Conservation (phyloP, 2,329 filamentous ascomycete genomes). For the Paecilomyces dactylethromorphus region DNA sequence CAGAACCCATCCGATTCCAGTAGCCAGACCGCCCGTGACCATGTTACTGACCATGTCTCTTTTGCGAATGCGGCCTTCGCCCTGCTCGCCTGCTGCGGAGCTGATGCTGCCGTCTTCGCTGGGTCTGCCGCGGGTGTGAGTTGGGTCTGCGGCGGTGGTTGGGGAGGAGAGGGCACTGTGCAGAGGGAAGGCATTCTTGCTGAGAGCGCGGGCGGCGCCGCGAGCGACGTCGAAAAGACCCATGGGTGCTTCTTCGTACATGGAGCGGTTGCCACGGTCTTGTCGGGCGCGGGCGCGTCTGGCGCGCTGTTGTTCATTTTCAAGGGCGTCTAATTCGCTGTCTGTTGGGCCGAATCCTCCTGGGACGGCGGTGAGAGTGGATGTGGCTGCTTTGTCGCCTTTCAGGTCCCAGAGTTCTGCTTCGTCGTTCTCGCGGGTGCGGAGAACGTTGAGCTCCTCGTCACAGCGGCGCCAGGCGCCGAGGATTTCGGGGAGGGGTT, state of each 20-base stretch:
- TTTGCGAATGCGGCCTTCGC: conserved; percentile 36
- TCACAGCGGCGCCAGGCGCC: conserved; percentile 58
- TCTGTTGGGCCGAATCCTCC: conserved; percentile 40
- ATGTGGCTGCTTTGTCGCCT: conserved; percentile 34
- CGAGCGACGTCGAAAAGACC: conserved; percentile 47
- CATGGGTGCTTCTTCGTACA: conserved; percentile 43
- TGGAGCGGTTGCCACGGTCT: conserved; percentile 14
- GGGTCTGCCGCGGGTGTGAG: conserved; percentile 7
- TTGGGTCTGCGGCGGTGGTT: conserved; percentile 6
- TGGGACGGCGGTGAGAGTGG: conserved; percentile 24
- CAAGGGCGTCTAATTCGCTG: conserved; percentile 38
- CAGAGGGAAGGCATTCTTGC: conserved; percentile 43
- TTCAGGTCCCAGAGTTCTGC: conserved; percentile 53
- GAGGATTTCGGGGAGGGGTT: conserved; percentile 54
- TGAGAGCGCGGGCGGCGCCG: conserved; percentile 42
- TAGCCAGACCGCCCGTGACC: conserved; percentile 56
- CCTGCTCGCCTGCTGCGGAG: conserved; percentile 10
- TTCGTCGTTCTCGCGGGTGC: conserved; percentile 48
- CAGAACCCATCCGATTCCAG: conserved; percentile 59
- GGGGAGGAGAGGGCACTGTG: conserved; percentile 12
- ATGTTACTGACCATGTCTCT: conserved; percentile 56
- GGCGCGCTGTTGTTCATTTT: conserved; percentile 35
- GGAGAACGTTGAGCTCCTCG: conserved; percentile 50
- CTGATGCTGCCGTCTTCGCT: conserved; percentile 8
- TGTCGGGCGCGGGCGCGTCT: conserved; percentile 23